These are phyloP conservation scores for Candida tibetensis DNA, from an alignment of 805 yeast species.

Conservation along the genomic window DNA sequence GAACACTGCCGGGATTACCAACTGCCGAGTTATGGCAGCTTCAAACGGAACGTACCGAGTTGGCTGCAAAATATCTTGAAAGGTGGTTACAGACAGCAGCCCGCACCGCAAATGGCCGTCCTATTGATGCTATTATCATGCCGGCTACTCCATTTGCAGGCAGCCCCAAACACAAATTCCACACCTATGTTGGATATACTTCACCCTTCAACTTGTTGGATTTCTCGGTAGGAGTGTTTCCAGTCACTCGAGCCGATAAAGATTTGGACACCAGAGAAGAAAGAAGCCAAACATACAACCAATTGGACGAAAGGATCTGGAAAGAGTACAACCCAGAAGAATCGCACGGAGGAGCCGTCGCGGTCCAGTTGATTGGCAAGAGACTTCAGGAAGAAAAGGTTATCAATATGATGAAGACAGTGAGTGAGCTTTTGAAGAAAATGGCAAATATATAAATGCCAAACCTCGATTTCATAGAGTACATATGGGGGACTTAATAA, in stretches of 20 bases:
- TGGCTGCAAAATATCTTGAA: conserved; percentile 35
- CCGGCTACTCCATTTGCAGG: conserved; percentile 50
- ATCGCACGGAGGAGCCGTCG: conserved; percentile 59
- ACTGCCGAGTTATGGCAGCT: conserved; percentile 41
- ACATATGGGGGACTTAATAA: too few species aligned
- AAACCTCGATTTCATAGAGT: too few species aligned
- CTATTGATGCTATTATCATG: conserved; percentile 48
- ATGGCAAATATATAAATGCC: neutral
- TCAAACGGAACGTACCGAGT: conserved; percentile 32
- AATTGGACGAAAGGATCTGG: conserved; percentile 45
- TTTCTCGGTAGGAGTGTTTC: conserved; percentile 40
- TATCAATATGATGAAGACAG: conserved; percentile 44
- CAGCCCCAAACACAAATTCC: conserved; percentile 30
- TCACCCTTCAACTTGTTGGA: conserved; percentile 28
- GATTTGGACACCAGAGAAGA: conserved; percentile 32
- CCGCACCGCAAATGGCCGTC: conserved; percentile 36
- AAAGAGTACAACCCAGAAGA: conserved; percentile 44
- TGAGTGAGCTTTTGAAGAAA: conserved; percentile 3
- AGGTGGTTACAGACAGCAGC: conserved; percentile 37
- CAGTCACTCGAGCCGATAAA: conserved; percentile 55
- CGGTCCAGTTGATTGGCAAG: conserved; percentile 63
- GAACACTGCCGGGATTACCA: conserved; percentile 30
- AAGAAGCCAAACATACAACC: conserved; percentile 29
- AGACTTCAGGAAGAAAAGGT: conserved; percentile 62
- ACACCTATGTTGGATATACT: conserved; percentile 48